Base-by-base conservation (phyloP, 192 early-diverging fungal genomes). In the Mortierella antarctica region DNA sequence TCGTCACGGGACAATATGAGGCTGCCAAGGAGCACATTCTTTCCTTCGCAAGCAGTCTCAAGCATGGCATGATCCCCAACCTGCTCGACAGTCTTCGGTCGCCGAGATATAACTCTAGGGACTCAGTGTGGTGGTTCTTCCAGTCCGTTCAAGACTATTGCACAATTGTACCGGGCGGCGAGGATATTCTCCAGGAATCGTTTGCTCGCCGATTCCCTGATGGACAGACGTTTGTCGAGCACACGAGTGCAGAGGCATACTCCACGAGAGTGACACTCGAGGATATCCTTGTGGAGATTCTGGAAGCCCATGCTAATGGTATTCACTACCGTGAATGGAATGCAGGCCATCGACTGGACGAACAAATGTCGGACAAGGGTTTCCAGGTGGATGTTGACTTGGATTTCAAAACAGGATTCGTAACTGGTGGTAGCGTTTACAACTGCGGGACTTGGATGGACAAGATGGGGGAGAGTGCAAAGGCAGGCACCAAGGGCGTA, bases 361-460 rank as follows among this genome's bases (percentile, higher is more conserved):
- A 92, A 57, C 95, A 95, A 65, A 99, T 99, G 98, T 84, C 85
- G 40, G 88, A 92, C 73, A 89, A 92, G 71, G 98, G 98, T 0
- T 99, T 99, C 84, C 84, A 95, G 57, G 85, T 99, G 57, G 83
- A 87, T 60, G 88, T 94, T 23, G 70, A 82, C n/a, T 91, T 94
- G 5, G 89, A 94, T 48, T 96, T 92, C 83, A 78, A 82, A 14
- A 92, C 88, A 0, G 98, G 97, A 17, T 89, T 98, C 56, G 86
- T 98, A 31, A 71, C 83, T 60, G 97, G 98, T 59, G 98, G 98
- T 40, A 98, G 91, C 76, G 49, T 85, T 47, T 96, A 86, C 84
- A 99, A 99, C 84, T 99, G 97, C 70, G 97, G 98, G 39, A 99
- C 96, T 0, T 99, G 97, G 98, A 99, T 99, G 96, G 98, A 99